Evolutionary conservation across 768 basidiomycete genomes (phyloP), one percentile per base, ranked within the genome.

Genomic region (Cytidiella melzeri): DNA sequence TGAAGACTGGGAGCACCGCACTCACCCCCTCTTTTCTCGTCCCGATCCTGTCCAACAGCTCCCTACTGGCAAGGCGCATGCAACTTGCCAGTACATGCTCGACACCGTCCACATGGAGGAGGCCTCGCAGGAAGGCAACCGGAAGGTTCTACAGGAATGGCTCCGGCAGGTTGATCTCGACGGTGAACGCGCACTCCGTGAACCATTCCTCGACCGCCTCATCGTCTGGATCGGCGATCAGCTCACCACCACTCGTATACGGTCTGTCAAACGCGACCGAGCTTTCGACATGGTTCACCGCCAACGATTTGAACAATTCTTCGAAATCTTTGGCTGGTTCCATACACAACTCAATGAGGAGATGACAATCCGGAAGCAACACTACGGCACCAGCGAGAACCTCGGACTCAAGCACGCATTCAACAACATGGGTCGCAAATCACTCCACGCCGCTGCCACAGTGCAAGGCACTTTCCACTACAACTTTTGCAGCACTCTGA

Each of bases 281-380:
- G 51, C 58, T 0, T 61, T 70, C n/a, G 75, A 76, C 47, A 37
- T 51, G 5, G 75, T 69, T 26, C 64, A 66, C 0, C 71, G 61
- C 53, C 68, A 74, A 7, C 57, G 69, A 0, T 52, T 73, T 0
- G 69, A 73, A 40, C 73, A 58, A 53, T 47, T 68, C 3, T 38
- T 69, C 1, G 43, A 57, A 0, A 45, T 59, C 0, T 69, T n/a
- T n/a, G n/a, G n/a, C n/a, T n/a, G n/a, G n/a, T n/a, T n/a, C n/a
- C n/a, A n/a, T n/a, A n/a, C n/a, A 0, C 36, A 55, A 21, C 72
- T 76, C 64, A 72, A 70, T 5, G 64, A 64, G 43, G 69, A 62
- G 3, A 64, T 67, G 36, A 70, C 71, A 0, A 41, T 75, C 0
- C 68, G 73, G 47, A 65, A 67, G 39, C 73, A 75, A 46, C 73